phyloP scores from a whole-genome alignment of 192 early-diverging fungal genomes.

The Entomortierella chlamydospora region DNA sequence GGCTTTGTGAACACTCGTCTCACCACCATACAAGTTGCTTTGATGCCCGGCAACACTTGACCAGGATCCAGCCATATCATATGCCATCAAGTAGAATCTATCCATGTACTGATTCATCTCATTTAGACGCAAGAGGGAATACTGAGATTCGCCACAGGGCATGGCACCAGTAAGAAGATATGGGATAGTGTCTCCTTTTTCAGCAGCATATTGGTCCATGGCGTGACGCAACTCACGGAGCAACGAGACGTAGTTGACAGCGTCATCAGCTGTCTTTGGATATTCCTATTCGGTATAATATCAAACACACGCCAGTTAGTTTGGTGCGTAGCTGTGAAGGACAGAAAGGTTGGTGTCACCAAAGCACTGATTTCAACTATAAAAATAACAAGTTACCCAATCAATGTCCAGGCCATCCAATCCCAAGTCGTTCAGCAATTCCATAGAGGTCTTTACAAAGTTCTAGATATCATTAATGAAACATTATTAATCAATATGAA shows the following conservation, averaged over 20 bases:
- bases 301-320: too few relatives aligned
- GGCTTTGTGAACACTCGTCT: conserved; percentile 73
- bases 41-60: conserved; percentile 83
- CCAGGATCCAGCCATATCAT: conserved; percentile 82
- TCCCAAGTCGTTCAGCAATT: conserved; percentile 60
- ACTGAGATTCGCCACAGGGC: conserved; percentile 71
- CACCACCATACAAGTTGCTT: conserved; percentile 79
- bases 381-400: conserved; percentile 24
- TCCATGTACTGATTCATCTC: conserved; percentile 77
- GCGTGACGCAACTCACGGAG: conserved; percentile 75
- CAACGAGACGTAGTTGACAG: conserved; percentile 80
- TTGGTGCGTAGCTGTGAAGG: too few relatives aligned
- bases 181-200: conserved; percentile 41
- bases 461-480: conserved; percentile 15
- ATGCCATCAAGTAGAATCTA: conserved; percentile 93
- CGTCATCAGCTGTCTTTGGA: conserved; percentile 81
- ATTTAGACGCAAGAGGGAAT: conserved; percentile 68
- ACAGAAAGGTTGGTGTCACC: too few relatives aligned
- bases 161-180: conserved; percentile 78
- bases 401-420: conserved; percentile 68
- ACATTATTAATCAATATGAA: background rate
- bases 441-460: conserved; percentile 68
- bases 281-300: conserved; percentile 71
- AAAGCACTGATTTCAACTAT: too few relatives aligned
- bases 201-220: conserved; percentile 68